Evolutionary conservation across 1,139 yeast genomes (phyloP), one percentile per base, ranked within the genome.

Genomic region (Scheffersomyces cryptocercus): DNA sequence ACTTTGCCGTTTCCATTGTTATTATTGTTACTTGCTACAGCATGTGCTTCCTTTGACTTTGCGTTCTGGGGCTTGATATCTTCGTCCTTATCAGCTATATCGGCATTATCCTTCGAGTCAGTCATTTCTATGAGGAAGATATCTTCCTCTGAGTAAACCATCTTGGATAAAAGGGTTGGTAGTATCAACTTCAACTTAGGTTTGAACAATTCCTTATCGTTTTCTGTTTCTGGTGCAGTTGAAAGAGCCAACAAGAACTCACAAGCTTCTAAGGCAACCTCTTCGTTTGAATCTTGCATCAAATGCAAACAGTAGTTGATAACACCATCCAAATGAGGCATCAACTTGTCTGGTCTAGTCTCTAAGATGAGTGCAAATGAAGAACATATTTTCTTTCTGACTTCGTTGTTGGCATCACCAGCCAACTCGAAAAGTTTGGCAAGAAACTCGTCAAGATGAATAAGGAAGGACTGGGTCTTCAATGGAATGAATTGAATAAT

Each of bases 111-210:
- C 41, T 79, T 83, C 36, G 81, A 84, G 58, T 90, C 95, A 34
- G 79, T 80, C 43, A 77, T 70, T 57, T 87, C 88, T 67, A 90
- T 78, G 49, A 81, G 63, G 47, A 85, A 75, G 33, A 88, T 78
- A 53, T 89, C 96, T 61, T 84, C 88, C 50, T 88, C 95, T 5
- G 91, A 82, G 59, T 88, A 91, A 14, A 87, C 95, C 97, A 95
- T 90, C 49, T 87, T 85, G 31, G 79, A 75, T 41, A 95, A 72
- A 35, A 93, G 68, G 1, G 85, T 81, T 0, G 98, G 97, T 28
- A 93, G 64, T 16, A 93, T 81, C 14, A 68, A 64, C 10, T 74
- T 69, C 42, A 95, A 70, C 54, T 80, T 81, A 1, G 86, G 84
- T 38, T 64, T 66, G 45, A 88, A 75, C 3, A 79, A 59, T 20